Evolutionary conservation across 805 yeast genomes (phyloP).

Genomic region (Komagataella pseudopastoris): DNA sequence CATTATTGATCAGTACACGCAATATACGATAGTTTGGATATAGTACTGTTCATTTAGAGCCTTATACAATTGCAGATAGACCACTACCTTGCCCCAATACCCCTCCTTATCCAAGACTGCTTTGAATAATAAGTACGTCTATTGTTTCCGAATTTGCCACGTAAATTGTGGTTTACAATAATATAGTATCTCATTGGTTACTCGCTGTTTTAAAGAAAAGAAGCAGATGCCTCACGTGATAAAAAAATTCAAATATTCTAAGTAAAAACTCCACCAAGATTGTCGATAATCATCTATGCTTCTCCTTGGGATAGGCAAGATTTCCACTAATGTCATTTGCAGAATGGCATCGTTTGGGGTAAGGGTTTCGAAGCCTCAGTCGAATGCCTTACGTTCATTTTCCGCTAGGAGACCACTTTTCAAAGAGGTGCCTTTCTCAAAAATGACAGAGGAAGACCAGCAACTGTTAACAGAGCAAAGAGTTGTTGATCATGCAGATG

Average conservation of each 20-base stretch:
- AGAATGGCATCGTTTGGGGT: background rate
- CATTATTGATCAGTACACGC: too few relatives aligned
- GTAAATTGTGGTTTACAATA: background rate
- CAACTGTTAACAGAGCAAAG: constrained; percentile 46
- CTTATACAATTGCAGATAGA: too few relatives aligned
- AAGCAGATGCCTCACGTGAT: background rate
- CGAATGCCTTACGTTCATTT: background rate
- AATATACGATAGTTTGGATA: too few relatives aligned
- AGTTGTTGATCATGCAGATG: constrained; percentile 80
- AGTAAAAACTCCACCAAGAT: background rate
- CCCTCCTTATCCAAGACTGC: too few relatives aligned
- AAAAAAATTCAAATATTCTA: background rate
- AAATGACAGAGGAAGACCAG: constrained; percentile 27
- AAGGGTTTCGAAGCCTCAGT: background rate
- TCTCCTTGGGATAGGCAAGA: background rate
- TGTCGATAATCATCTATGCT: background rate
- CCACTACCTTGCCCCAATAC: too few relatives aligned
- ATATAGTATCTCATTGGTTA: background rate
- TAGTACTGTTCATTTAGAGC: too few relatives aligned
- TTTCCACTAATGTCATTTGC: background rate
- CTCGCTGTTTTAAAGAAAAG: background rate
- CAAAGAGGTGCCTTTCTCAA: constrained; percentile 6
- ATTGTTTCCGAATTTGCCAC: too few relatives aligned
- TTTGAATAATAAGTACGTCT: too few relatives aligned
- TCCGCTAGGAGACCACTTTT: background rate